Base-by-base conservation (phyloP, 2,329 filamentous ascomycete species). In the Aspergillus sp. region DNA sequence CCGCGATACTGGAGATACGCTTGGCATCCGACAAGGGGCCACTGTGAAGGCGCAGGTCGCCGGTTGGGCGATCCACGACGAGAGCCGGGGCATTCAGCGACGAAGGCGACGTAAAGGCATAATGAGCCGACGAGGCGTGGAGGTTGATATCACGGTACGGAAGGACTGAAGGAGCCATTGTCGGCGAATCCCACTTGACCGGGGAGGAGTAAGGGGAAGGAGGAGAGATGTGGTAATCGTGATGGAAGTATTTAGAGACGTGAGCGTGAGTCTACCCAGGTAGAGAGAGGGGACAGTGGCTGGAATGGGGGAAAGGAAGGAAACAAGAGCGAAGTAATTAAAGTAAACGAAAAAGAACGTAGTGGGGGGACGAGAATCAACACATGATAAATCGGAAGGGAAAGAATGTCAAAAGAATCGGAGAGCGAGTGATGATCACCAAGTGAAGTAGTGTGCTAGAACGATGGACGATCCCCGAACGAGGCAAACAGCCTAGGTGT, bases 91-190 rank as follows among this genome's bases (percentile, higher is more conserved):
- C 88, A 74, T 92, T 86, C 56, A 92, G 91, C 3, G 91, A 93
- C 0, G 94, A 97, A 23, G 94, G 94, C 23, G 94, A 99, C 36
- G 90, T 92, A 75, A 99, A 99, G 64, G 91, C 90, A 80, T 99
- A 99, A 70, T 94, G 88, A 65, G 93, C 90, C 64, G 89, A 81
- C 48, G 93, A 91, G 60, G 91, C 89, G 74, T 96, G 91, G 72
- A 99, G 86, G 73, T 97, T 99, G 79, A 97, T 95, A 79, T 99
- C 94, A 70, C 93, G 85, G 76, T 92, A 99, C 19, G 93, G 94
- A 51, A 87, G 77, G 50, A 68, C 53, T 49, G 69, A 61, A 54
- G 59, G 58, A 49, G 69, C 60, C 72, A 74, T 75, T 45, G 58
- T 61, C 38, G 47, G 34, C 21, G 40, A 45, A 46, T 44, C 46